Evolutionary conservation across 495 filamentous ascomycete genomes (phyloP).

Genomic region (Penicillium roqueforti): DNA sequence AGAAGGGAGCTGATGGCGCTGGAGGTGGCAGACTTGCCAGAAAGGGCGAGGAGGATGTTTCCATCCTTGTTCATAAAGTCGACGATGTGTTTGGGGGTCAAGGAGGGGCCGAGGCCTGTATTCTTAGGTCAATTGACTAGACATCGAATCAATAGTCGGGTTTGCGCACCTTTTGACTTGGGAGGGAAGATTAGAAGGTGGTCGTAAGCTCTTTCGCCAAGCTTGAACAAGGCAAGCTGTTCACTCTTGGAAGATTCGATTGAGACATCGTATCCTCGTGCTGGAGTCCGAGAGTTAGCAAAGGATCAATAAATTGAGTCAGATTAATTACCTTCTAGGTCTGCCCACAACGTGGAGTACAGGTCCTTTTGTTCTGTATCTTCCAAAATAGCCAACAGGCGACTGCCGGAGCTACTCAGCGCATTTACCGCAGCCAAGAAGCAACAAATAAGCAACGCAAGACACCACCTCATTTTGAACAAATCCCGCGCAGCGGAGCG

Average conservation of each 20-base stretch:
- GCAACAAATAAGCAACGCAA: slow-evolving; percentile 62
- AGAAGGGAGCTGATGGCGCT: slow-evolving; percentile 79
- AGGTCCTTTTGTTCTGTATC: slow-evolving; percentile 70
- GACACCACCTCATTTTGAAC: slow-evolving; percentile 68
- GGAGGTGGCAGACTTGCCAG: slow-evolving; percentile 66
- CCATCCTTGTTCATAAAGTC: slow-evolving; percentile 88
- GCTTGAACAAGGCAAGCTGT: slow-evolving; percentile 73
- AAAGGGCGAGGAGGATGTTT: slow-evolving; percentile 88
- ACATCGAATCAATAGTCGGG: neutral
- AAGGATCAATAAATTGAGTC: neutral
- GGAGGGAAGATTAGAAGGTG: slow-evolving; percentile 83
- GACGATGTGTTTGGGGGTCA: slow-evolving; percentile 82
- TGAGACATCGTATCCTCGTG: slow-evolving; percentile 71
- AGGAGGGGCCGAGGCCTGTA: slow-evolving; percentile 75
- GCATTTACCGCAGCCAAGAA: slow-evolving; percentile 65
- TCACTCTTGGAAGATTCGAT: slow-evolving; percentile 87
- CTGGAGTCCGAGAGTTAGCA: slow-evolving; percentile 44
- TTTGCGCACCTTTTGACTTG: slow-evolving; percentile 73
- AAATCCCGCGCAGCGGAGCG: slow-evolving; percentile 41
- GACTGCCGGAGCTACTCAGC: slow-evolving; percentile 72
- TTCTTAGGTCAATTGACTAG: slow-evolving; percentile 27
- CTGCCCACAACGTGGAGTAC: slow-evolving; percentile 78
- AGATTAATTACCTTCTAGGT: slow-evolving; percentile 66
- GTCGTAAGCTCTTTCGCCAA: slow-evolving; percentile 85
- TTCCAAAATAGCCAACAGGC: slow-evolving; percentile 83